Base-by-base conservation (phyloP, 2,329 filamentous ascomycete genomes). In the Alternaria panax region DNA sequence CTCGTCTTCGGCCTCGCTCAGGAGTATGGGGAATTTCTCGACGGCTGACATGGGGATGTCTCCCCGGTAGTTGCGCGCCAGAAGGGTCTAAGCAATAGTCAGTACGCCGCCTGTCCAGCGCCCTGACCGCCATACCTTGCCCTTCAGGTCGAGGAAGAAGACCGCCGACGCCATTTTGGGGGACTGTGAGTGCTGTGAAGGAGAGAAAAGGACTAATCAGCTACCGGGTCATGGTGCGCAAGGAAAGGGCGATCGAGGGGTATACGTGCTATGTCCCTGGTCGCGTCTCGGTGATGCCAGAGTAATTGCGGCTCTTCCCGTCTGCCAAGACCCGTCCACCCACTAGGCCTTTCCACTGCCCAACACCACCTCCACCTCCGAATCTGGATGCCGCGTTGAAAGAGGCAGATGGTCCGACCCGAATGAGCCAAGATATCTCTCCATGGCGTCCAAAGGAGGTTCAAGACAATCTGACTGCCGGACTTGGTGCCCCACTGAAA, bases 11-110 rank as follows among this genome's bases (percentile, higher is more conserved):
- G 95, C 95, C 83, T 99, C 95, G 80, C 92, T 96, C 54, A 99
- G 89, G 60, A 99, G 90, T 71, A 97, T 84, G 42, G 95, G 95
- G 79, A 99, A 99, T 80, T 96, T 96, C 82, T 99, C 95, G 74
- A 99, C 95, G 34, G 95, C 95, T 59, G 93, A 96, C 95, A 99
- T 98, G 80, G 95, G 95, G 67, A 99, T 96, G 74, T 99, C 95
- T 79, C 95, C 95, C 78, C 95, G 88, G 81, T 99, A 99, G 84
- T 99, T 99, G 76, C 95, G 92, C 80, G 95, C 95, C 75, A 99
- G 87, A 72, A 99, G 93, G 84, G 95, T 98, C 93, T 97, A 79
- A 43, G 59, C 30, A 46, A 52, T 64, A 56, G 63, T 78, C 62
- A 78, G 69, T 64, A 69, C 54, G 59, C 56, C 69, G 65, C 66